phyloP scores from a whole-genome alignment of 805 yeast species.

The Metschnikowia santaceciliae region DNA sequence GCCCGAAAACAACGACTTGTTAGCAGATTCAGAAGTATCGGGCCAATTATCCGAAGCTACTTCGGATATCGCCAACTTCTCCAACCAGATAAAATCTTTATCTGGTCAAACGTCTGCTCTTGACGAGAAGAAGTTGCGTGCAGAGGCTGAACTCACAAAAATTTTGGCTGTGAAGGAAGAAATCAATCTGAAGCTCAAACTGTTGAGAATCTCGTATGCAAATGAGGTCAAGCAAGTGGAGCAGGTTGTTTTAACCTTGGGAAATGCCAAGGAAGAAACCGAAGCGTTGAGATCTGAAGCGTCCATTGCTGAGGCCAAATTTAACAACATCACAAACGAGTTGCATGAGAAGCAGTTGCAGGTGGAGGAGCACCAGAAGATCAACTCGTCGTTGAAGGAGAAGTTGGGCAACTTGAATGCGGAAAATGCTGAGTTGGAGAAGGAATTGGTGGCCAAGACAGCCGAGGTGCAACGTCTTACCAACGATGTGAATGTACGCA shows the following conservation, averaged over 20 bases:
- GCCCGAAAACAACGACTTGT: conserved; percentile 42
- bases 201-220: conserved; percentile 68
- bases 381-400: conserved; percentile 63
- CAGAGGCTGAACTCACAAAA: conserved; percentile 72
- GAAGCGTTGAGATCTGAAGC: conserved; percentile 69
- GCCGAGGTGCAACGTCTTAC: conserved; percentile 57
- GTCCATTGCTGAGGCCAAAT: conserved; percentile 72
- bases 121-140: conserved; percentile 65
- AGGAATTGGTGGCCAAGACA: conserved; percentile 49
- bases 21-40: conserved; percentile 58
- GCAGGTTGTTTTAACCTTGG: conserved; percentile 61
- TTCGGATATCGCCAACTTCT: conserved; percentile 79
- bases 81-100: conserved; percentile 78
- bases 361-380: conserved; percentile 64
- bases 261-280: conserved; percentile 59
- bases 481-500: conserved; percentile 60
- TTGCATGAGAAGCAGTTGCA: conserved; percentile 56
- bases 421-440: conserved; percentile 56
- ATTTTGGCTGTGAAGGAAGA: conserved; percentile 64
- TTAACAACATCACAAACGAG: conserved; percentile 64
- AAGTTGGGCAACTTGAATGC: conserved; percentile 63
- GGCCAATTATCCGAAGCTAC: conserved; percentile 74
- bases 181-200: conserved; percentile 65
- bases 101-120: conserved; percentile 68
- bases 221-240: conserved; percentile 73